A percentile compares a stretch with the other conserved stretches of the same genome.
phyloP scores from a whole-genome alignment of 441 rosid species.

The Gossypium lobatum region DNA sequence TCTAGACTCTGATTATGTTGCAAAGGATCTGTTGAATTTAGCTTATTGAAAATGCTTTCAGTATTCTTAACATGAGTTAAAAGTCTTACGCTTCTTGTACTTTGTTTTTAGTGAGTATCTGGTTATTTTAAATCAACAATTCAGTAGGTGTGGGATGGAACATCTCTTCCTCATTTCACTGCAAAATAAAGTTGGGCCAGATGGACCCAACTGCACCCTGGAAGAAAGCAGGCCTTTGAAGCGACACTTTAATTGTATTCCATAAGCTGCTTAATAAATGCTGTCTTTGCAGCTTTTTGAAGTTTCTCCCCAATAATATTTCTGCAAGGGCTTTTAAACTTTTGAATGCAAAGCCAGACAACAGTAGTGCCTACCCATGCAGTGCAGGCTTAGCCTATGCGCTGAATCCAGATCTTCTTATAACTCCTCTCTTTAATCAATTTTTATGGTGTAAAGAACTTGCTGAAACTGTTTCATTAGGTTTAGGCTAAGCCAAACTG shows the following conservation, averaged over 20 bases:
- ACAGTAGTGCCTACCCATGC: neutral
- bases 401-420: neutral
- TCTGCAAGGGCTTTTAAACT: neutral
- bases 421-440: neutral
- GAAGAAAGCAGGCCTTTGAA: neutral
- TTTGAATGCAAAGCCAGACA: neutral
- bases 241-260: neutral
- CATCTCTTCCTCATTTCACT: neutral
- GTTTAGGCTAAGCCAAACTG: neutral
- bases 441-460: neutral
- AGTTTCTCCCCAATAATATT: neutral
- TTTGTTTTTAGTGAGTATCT: neutral
- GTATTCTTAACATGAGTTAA: neutral
- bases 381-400: neutral
- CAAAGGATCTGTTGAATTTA: conserved; percentile 7
- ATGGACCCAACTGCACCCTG: neutral
- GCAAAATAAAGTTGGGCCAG: neutral
- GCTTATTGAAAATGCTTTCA: conserved; percentile 1
- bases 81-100: neutral
- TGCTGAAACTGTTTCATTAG: neutral
- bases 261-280: conserved; percentile 7
- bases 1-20: conserved; percentile 1
- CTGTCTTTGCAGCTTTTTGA: neutral
- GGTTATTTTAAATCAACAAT: neutral
- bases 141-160: neutral